phyloP scores from a whole-genome alignment of 78 protist genomes.

The Pigoraptor vietnamica region DNA sequence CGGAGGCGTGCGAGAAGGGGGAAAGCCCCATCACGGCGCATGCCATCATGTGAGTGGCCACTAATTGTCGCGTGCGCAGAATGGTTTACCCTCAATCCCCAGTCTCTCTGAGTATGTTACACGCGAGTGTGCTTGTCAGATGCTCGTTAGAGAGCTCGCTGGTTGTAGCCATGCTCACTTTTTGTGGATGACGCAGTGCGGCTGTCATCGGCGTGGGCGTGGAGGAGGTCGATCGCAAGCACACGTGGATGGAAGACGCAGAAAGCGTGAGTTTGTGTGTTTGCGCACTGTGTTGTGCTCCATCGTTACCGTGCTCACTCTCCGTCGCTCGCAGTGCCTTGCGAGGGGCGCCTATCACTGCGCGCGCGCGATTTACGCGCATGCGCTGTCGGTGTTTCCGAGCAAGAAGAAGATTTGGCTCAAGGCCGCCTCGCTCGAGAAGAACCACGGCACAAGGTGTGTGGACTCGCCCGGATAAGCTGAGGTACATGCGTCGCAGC shows the following conservation, averaged over 20 bases:
- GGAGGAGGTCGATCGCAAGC: constrained; percentile 79
- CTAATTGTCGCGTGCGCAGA: background rate
- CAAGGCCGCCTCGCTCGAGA: constrained; percentile 74
- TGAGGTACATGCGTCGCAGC: no score
- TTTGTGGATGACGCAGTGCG: background rate
- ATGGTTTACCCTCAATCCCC: no score
- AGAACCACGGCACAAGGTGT: constrained; percentile 37
- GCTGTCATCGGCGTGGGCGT: constrained; percentile 63
- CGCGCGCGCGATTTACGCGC: constrained; percentile 78
- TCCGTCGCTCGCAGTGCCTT: background rate
- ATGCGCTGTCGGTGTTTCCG: constrained; percentile 65
- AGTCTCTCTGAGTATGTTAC: no score
- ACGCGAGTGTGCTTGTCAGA: no score
- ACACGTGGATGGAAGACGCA: constrained; percentile 88
- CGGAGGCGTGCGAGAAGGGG: constrained; percentile 65
- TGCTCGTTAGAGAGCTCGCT: no score
- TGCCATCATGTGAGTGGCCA: background rate
- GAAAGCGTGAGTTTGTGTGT: constrained; percentile 6
- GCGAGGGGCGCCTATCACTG: constrained; percentile 3
- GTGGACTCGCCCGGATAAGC: no score
- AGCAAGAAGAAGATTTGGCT: constrained; percentile 76
- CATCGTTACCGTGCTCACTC: no score
- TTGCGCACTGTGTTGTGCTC: background rate
- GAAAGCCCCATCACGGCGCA: constrained; percentile 40
- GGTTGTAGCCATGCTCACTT: background rate